These are phyloP conservation scores for Plasmodium malariae DNA, from an alignment of 169 alveolate genomes.

Conservation along the genomic window DNA sequence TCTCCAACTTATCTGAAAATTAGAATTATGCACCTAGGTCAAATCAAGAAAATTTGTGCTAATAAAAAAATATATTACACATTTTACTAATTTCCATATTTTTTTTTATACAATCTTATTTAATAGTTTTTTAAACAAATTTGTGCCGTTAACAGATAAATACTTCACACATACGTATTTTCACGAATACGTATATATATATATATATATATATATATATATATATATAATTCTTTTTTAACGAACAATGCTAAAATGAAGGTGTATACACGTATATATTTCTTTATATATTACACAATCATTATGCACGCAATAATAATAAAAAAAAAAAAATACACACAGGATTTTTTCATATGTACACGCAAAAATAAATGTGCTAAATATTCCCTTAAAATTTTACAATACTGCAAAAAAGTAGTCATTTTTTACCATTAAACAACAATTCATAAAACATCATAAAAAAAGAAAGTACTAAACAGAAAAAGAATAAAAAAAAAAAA, in stretches of 20 bases:
- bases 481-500: neutral
- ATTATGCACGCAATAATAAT: conserved; percentile 21
- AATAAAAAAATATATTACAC: conserved; percentile 19
- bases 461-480: neutral
- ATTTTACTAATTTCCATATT: neutral
- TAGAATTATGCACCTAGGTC: conserved; percentile 54
- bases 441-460: neutral
- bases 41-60: neutral
- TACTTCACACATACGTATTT: neutral
- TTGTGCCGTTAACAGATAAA: neutral
- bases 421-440: neutral
- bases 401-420: neutral
- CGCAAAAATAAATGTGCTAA: neutral
- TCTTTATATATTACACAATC: neutral
- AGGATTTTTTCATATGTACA: conserved; percentile 1
- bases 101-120: neutral
- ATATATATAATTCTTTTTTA: neutral
- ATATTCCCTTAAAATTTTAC: neutral
- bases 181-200: neutral
- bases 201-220: conserved; percentile 1
- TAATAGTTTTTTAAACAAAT: conserved; percentile 18
- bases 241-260: neutral
- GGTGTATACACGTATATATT: neutral
- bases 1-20: conserved; percentile 26
- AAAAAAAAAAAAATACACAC: conserved; percentile 24